phyloP scores from a whole-genome alignment of 2,329 filamentous ascomycete species.

The Exophiala calicioides region DNA sequence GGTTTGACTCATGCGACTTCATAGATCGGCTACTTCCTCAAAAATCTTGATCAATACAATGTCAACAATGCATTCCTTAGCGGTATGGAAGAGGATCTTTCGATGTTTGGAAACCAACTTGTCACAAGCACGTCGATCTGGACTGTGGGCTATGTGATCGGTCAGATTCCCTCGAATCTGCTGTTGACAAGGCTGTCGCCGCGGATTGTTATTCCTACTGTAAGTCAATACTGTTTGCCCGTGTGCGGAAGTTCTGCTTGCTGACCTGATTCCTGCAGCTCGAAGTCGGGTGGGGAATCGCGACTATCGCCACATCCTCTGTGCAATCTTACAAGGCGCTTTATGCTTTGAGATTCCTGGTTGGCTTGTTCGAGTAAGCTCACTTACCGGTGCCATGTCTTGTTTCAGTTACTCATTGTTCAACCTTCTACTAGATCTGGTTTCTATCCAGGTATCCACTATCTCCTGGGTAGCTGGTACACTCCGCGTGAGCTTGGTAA shows the following conservation, averaged over 20 bases:
- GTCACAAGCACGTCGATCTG: background rate
- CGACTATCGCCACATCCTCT: constrained; percentile 58
- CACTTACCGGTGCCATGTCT: background rate
- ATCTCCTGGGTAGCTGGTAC: constrained; percentile 33
- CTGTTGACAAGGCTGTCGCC: constrained; percentile 39
- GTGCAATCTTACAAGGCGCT: constrained; percentile 36
- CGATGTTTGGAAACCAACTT: background rate
- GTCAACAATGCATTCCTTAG: constrained; percentile 6
- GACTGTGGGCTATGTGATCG: constrained; percentile 56
- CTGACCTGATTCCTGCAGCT: constrained; percentile 55
- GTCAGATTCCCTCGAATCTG: constrained; percentile 56
- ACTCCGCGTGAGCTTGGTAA: constrained; percentile 39
- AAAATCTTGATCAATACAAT: background rate
- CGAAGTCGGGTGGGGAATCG: constrained; percentile 57
- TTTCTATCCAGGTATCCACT: constrained; percentile 33
- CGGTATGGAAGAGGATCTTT: constrained; percentile 16
- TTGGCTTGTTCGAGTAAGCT: constrained; percentile 18
- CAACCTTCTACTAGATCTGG: constrained; percentile 32
- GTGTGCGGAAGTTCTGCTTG: constrained; percentile 38
- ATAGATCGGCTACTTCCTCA: constrained; percentile 14
- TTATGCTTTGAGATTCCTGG: constrained; percentile 18
- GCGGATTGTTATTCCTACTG: constrained; percentile 15
- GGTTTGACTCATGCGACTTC: constrained; percentile 1
- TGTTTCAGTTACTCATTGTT: constrained; percentile 5
- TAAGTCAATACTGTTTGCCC: constrained; percentile 1